Percentiles rank a stretch among this genome's conserved stretches.
Evolutionary conservation across 345 rosid genomes (phyloP).

Genomic region (Corymbia maculata): DNA sequence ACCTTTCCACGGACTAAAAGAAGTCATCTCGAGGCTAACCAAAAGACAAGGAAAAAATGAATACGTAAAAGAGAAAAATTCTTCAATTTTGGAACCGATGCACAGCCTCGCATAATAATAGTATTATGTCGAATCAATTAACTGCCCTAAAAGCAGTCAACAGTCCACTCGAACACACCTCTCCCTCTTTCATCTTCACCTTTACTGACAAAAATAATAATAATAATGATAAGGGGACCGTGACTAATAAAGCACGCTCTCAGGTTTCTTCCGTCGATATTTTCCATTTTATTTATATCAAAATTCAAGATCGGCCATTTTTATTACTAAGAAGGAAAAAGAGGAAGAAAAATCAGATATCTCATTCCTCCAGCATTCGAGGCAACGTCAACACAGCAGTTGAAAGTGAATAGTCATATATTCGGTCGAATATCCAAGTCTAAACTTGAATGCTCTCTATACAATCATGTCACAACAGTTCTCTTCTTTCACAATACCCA

Average conservation of each 20-base stretch:
- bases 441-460: not conserved
- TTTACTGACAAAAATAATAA: not conserved
- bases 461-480: not conserved
- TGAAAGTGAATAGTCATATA: not conserved
- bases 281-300: not conserved
- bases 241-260: not conserved
- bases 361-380: not conserved
- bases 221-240: not conserved
- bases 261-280: not conserved
- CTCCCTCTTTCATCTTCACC: not conserved
- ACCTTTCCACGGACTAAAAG: not conserved
- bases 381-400: not conserved
- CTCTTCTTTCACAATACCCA: not conserved
- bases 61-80: not conserved
- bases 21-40: not conserved
- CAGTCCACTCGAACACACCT: not conserved
- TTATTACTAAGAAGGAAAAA: not conserved
- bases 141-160: not conserved
- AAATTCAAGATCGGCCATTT: not conserved
- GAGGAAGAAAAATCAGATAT: not conserved
- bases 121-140: not conserved
- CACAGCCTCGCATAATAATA: not conserved
- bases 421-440: not conserved
- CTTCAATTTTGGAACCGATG: not conserved
- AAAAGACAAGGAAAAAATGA: not conserved